phyloP scores from a whole-genome alignment of 2,329 filamentous ascomycete genomes.

The Apiospora kogelbergensis region DNA sequence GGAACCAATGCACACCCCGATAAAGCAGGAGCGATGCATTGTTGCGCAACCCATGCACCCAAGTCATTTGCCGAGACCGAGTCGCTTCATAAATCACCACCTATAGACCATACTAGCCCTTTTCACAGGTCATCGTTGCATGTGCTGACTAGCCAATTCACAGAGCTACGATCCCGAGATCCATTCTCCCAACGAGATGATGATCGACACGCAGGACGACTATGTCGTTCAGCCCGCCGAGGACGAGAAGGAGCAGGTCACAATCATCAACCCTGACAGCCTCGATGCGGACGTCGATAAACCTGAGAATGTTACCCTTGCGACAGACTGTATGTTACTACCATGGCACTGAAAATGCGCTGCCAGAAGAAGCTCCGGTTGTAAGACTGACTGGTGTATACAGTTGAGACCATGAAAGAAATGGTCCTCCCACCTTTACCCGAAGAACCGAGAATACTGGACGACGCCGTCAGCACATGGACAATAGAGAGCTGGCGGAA shows the following conservation, averaged over 20 bases:
- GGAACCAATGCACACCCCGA: not conserved
- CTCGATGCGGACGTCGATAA: conserved; percentile 48
- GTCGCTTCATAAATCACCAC: not conserved
- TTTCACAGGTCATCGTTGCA: not conserved
- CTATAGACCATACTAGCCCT: not conserved
- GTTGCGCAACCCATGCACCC: not conserved
- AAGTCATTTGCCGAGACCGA: not conserved
- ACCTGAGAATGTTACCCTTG: conserved; percentile 48
- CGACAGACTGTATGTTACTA: conserved; percentile 51
- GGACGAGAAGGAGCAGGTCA: conserved; percentile 50
- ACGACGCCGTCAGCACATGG: conserved; percentile 80
- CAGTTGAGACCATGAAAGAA: conserved; percentile 84
- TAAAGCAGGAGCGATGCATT: not conserved
- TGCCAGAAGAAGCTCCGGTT: conserved; percentile 22
- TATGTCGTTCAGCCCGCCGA: conserved; percentile 47
- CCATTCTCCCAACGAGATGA: conserved; percentile 57
- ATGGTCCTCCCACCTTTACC: conserved; percentile 69
- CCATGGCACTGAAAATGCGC: conserved; percentile 14
- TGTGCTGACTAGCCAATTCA: not conserved
- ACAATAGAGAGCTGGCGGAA: conserved; percentile 80
- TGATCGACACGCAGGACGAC: conserved; percentile 56
- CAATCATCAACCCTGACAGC: conserved; percentile 55
- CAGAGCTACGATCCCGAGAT: conserved; percentile 52
- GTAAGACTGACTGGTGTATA: conserved; percentile 15
- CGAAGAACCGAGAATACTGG: conserved; percentile 77